Evolutionary conservation across 805 yeast species (phyloP), one percentile per base, ranked within the genome.

Genomic region (Barnettozyma pratensis): DNA sequence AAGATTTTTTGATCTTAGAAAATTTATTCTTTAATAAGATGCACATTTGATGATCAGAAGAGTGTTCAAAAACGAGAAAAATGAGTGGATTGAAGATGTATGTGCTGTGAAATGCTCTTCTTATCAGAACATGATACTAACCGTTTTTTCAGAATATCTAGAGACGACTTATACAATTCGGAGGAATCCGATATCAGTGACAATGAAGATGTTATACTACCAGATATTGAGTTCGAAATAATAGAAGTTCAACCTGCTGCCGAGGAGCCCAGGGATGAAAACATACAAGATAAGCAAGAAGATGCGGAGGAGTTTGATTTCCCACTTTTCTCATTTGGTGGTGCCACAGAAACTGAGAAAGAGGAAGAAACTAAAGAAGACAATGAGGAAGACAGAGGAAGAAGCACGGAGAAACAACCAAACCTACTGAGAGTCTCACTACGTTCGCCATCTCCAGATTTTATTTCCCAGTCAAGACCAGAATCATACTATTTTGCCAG

Each of bases 261-360:
- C 9, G 53, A 49, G 14, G 46, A 37, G 2, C 46, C 29, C 26
- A 39, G 14, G 2, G 47, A 44, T 11, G 31, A 32, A 3, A 26
- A 34, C 11, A 25, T 30, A n/a, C 4, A 12, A 10, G 42, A 32
- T 9, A 31, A 26, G 19, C 19, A 19, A 12, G 19, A 38, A 9
- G 30, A 32, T 4, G 38, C 38, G 3, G 58, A 54, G 11, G 63
- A 56, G 47, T 61, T 58, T 47, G 65, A 61, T 25, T 60, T 61
- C 45, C 64, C 65, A 1, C 37, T 61, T 31, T 61, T 61, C 48
- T 61, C 65, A 3, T 53, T 57, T 38, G 62, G 57, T 37, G 60
- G 49, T 6, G 45, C 26, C 12, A 36, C 12, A 1, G 44, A 26
- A 12, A 28, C 40, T 32, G 42, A 47, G 11, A 19, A 34, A 5